Evolutionary conservation across 2,329 filamentous ascomycete species (phyloP), one percentile per base, ranked within the genome.

Genomic region (Colletotrichum truncatum): DNA sequence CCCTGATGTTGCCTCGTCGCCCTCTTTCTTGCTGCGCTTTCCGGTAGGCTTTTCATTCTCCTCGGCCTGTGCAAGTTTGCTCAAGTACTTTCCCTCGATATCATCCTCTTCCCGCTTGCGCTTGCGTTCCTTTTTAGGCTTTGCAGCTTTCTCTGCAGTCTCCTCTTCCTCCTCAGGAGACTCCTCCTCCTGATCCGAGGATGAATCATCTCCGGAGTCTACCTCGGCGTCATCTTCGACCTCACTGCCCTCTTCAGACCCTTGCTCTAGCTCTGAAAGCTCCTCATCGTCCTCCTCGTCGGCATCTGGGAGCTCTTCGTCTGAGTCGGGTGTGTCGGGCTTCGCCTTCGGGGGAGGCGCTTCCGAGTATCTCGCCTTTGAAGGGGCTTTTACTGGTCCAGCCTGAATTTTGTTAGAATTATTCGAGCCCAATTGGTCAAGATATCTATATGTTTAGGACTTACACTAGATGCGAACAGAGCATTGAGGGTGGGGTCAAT

Each of bases 401-500:
- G 83, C 74, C 85, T 89, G 61, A 66, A 62, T 55, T 63, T 21
- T 16, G 45, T 74, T 66, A 75, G 70, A 25, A 34, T 21, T 46
- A 34, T 21, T 6, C 34, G 34, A 39, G 16, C 28, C 51, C 28
- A 46, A 54, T 49, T 54, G 28, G 25, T 18, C n/a, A 3, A 11
- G 39, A 8, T 18, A 45, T 23, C 12, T 16, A 4, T 12, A 12
- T 46, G 23, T 32, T 16, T 28, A 16, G 46, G 64, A 85, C 89
- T 81, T 85, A 93, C 91, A 82, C 91, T 93, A 62, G 85, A 82
- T 62, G 89, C 85, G 79, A 94, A 94, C 38, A 94, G 84, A 67
- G 90, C 89, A 72, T 89, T 84, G 70, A 94, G 82, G 60, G 84
- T 80, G 75, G 91, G 90, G 81, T 94, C 91, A 66, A 93, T 82